Base-by-base conservation (phyloP, 2,329 filamentous ascomycete species). In the Xylariaceae sp. region DNA sequence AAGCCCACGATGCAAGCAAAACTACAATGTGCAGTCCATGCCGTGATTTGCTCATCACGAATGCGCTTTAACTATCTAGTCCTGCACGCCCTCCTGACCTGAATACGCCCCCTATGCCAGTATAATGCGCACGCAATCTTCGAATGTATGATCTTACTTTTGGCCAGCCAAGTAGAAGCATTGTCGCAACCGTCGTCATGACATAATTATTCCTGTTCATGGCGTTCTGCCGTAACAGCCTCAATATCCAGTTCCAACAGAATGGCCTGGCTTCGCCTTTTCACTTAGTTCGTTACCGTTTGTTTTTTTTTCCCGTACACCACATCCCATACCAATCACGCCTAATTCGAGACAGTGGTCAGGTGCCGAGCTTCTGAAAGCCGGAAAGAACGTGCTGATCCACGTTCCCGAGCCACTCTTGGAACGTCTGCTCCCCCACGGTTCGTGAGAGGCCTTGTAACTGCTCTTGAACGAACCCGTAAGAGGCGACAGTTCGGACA, bases 341-440 rank as follows among this genome's bases (percentile, higher is more conserved):
- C 6, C 13, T 15, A 21, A 29, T 30, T 15, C 29, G 36, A 34
- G 12, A 26, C 21, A 30, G 29, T 6, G 22, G 34, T 19, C 29
- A 47, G 0, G 49, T 50, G 13, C 47, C 59, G 2, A 80, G 57
- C 39, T 64, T 64, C 61, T 76, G 71, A 66, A 91, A 92, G n/a
- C 77, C 80, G 10, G 74, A 74, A 57, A 92, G 63, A 15, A 92
- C 80, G 55, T 91, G 84, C 61, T 77, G 78, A 68, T 94, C 89
- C 22, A 94, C 87, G 58, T 91, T 88, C n/a, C 77, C 77, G 13
- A 84, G 71, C 82, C 85, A 92, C 51, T 81, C 77, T 66, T 85
- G 78, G 67, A 94, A 92, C 2, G 67, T 72, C 47, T 80, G 75
- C 62, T 86, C 80, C 1, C 88, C 88, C 3, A 76, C 76, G 3